These are phyloP conservation scores for Sordariomycetes sp. DNA, from an alignment of 2,329 filamentous ascomycete genomes.

Conservation along the genomic window DNA sequence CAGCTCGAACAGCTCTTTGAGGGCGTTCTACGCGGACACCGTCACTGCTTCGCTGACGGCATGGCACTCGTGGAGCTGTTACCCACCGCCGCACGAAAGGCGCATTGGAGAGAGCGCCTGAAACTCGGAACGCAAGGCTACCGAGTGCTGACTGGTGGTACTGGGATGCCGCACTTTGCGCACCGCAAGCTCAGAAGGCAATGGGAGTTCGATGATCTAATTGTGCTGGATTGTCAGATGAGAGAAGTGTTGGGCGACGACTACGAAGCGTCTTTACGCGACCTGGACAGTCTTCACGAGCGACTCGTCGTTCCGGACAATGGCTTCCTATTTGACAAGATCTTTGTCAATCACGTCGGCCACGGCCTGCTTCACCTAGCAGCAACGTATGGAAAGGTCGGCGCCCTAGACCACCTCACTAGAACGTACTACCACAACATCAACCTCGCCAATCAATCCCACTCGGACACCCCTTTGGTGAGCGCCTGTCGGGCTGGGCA, in stretches of 20 bases:
- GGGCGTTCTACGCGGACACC: neutral
- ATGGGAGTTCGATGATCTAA: neutral
- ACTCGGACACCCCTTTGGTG: neutral
- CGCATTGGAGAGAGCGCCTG: neutral
- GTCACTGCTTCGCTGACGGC: neutral
- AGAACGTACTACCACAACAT: constrained; percentile 1
- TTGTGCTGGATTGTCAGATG: neutral
- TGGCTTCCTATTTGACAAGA: neutral
- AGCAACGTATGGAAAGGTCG: neutral
- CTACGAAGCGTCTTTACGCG: neutral
- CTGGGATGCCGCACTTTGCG: neutral
- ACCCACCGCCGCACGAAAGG: neutral
- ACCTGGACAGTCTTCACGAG: neutral
- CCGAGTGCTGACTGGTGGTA: neutral
- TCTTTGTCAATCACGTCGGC: neutral
- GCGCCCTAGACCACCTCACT: neutral
- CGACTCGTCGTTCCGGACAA: neutral
- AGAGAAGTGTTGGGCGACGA: neutral
- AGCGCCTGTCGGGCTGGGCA: neutral
- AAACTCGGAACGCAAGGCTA: neutral
- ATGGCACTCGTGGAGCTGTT: neutral
- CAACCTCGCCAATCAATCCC: neutral
- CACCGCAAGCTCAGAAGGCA: neutral
- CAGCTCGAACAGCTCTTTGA: neutral
- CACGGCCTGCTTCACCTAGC: neutral